phyloP scores from a whole-genome alignment of 352 stramenopile species.

The Globisporangium polare region DNA sequence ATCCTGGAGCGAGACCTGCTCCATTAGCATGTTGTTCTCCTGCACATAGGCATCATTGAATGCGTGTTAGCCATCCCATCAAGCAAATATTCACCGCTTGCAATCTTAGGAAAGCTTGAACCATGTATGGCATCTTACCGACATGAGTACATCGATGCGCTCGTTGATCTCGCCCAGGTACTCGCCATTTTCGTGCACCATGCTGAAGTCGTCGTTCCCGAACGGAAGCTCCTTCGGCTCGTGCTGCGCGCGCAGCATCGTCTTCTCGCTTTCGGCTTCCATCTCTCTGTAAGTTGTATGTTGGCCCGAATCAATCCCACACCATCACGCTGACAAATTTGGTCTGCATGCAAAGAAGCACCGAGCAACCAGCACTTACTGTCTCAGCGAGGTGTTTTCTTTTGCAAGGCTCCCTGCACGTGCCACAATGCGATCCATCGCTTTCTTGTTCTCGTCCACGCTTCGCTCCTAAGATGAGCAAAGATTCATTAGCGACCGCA shows the following conservation, averaged over 20 bases:
- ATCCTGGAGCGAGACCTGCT: slow-evolving; percentile 77
- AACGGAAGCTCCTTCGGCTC: slow-evolving; percentile 29
- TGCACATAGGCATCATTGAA: slow-evolving; percentile 6
- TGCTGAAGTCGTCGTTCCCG: slow-evolving; percentile 31
- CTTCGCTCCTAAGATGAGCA: slow-evolving; percentile 29
- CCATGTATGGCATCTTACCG: slow-evolving; percentile 20
- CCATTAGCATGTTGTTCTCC: slow-evolving; percentile 82
- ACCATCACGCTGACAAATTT: background rate
- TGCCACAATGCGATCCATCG: slow-evolving; percentile 44
- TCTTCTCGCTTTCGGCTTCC: slow-evolving; percentile 48
- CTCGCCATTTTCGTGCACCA: slow-evolving; percentile 40
- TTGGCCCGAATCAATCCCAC: background rate
- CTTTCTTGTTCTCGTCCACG: slow-evolving; percentile 54
- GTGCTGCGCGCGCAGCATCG: slow-evolving; percentile 45
- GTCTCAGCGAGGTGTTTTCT: slow-evolving; percentile 61
- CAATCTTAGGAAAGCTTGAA: background rate
- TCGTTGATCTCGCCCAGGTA: slow-evolving; percentile 75
- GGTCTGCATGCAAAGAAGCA: background rate
- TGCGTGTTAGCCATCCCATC: background rate
- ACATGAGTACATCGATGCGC: slow-evolving; percentile 77
- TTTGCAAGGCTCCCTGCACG: slow-evolving; percentile 50
- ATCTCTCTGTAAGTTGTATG: slow-evolving; percentile 39
- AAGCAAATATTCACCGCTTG: background rate
- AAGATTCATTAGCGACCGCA: background rate
- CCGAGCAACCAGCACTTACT: slow-evolving; percentile 29